Evolutionary conservation across 805 yeast genomes (phyloP).

Genomic region (Candida boidinii): DNA sequence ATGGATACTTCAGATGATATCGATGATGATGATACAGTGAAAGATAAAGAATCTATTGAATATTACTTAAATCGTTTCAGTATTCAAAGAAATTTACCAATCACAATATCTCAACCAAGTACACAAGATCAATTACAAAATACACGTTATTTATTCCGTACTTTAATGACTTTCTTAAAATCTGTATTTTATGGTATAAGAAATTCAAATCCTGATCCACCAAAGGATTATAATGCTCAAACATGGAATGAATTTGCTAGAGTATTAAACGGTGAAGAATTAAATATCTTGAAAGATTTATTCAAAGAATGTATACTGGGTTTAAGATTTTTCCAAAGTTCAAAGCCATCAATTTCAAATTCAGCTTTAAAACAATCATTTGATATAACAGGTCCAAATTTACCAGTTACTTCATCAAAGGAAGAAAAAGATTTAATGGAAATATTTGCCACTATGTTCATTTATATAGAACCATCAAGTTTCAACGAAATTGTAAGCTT

Average conservation of each 20-base stretch:
- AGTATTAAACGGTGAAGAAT: constrained; percentile 77
- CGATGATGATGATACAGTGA: constrained; percentile 3
- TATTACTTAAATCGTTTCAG: constrained; percentile 39
- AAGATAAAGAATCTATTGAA: constrained; percentile 5
- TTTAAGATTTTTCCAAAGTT: constrained; percentile 59
- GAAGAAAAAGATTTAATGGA: constrained; percentile 97
- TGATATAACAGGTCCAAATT: constrained; percentile 69
- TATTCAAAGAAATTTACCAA: constrained; percentile 44
- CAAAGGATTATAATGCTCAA: constrained; percentile 39
- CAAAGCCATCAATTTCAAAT: constrained; percentile 35
- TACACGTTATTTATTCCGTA: constrained; percentile 79
- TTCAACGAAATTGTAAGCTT: constrained; percentile 85
- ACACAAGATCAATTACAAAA: constrained; percentile 71
- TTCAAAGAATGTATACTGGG: constrained; percentile 83
- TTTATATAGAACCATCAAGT: constrained; percentile 90
- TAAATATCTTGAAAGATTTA: constrained; percentile 62
- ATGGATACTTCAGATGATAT: neutral
- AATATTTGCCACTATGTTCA: constrained; percentile 85
- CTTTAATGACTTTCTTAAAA: constrained; percentile 81
- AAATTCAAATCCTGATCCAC: constrained; percentile 81
- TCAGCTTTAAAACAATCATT: constrained; percentile 31
- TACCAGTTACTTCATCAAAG: constrained; percentile 80
- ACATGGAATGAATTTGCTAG: constrained; percentile 84
- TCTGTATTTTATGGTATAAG: constrained; percentile 85
- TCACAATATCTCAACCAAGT: constrained; percentile 43